phyloP scores from a whole-genome alignment of 305 asterid species.

The Rubia tinctorum region DNA sequence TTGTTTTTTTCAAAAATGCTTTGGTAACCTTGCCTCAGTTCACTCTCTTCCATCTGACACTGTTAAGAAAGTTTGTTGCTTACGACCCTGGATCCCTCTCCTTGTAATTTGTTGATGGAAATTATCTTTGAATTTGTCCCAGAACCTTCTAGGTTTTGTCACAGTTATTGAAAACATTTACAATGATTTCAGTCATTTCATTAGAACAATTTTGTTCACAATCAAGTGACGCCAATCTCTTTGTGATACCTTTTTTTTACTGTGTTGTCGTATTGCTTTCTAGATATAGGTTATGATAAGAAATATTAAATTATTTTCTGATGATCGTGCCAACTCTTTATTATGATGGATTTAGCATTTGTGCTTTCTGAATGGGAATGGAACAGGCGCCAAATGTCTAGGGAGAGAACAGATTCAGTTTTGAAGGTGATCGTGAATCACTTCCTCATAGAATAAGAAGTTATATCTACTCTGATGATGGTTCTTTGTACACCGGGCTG shows the following conservation, averaged over 20 bases:
- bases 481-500: slow-evolving; percentile 89
- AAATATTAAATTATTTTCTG: background rate
- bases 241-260: background rate
- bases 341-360: slow-evolving; percentile 55
- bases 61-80: background rate
- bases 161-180: background rate
- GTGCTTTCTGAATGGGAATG: slow-evolving; percentile 82
- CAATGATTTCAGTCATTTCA: background rate
- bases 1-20: background rate
- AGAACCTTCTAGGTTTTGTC: background rate
- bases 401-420: slow-evolving; percentile 76
- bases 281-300: background rate
- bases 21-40: background rate
- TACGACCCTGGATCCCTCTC: background rate
- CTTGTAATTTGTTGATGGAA: background rate
- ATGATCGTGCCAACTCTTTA: background rate
- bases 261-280: background rate
- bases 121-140: background rate
- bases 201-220: background rate
- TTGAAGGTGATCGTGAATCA: slow-evolving; percentile 78
- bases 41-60: background rate
- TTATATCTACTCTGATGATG: slow-evolving; percentile 96
- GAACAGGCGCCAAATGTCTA: slow-evolving; percentile 69
- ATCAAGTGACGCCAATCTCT: background rate
- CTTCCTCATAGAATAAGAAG: slow-evolving; percentile 94